phyloP scores from a whole-genome alignment of 495 filamentous ascomycete genomes.

The Immersiella caudata region DNA sequence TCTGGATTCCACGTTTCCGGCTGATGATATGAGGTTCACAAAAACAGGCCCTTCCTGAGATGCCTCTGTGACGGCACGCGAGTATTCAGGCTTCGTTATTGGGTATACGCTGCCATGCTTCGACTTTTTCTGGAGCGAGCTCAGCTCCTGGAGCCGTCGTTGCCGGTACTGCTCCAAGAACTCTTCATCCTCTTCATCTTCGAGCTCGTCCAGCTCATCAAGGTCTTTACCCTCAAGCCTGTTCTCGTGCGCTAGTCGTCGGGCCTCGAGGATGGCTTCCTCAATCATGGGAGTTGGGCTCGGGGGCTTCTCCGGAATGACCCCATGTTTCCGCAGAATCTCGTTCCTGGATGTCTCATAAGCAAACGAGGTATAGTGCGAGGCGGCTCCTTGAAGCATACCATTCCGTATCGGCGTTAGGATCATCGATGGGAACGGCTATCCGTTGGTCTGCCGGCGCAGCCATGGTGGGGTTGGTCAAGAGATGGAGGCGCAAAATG shows the following conservation, averaged over 20 bases:
- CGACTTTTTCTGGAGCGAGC: constrained; percentile 69
- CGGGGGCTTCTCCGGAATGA: constrained; percentile 95
- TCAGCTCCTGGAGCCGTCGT: constrained; percentile 80
- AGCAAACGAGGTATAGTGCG: background rate
- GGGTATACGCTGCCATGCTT: constrained; percentile 89
- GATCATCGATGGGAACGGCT: constrained; percentile 85
- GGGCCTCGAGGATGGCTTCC: constrained; percentile 86
- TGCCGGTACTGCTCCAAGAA: constrained; percentile 87
- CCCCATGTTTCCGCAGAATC: constrained; percentile 91
- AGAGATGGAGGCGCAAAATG: background rate
- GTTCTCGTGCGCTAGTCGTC: constrained; percentile 81
- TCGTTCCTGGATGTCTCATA: constrained; percentile 74
- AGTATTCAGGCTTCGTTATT: constrained; percentile 90
- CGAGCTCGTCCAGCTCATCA: constrained; percentile 88
- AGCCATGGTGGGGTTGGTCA: constrained; percentile 60
- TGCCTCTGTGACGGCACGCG: constrained; percentile 88
- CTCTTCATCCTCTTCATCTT: constrained; percentile 88
- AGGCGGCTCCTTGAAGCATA: constrained; percentile 39
- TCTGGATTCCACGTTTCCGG: constrained; percentile 79
- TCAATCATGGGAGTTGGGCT: constrained; percentile 93
- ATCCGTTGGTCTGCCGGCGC: constrained; percentile 66
- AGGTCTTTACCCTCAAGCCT: constrained; percentile 90
- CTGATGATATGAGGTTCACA: constrained; percentile 80
- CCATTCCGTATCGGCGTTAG: constrained; percentile 99
- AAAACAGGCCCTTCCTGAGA: constrained; percentile 73